phyloP scores from a whole-genome alignment of 2,329 filamentous ascomycete genomes.

The Endoconidiophora laricicola region DNA sequence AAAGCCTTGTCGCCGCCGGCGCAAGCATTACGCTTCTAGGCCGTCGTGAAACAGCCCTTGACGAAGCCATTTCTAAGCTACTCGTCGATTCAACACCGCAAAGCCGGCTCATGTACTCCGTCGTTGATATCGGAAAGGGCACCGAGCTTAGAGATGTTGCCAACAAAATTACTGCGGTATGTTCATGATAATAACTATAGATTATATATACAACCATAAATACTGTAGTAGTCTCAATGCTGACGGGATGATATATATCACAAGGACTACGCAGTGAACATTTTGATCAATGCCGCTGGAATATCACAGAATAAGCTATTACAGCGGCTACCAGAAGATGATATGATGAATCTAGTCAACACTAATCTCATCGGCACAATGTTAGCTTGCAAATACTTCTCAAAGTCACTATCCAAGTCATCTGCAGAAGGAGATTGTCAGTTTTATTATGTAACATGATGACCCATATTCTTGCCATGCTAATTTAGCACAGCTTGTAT shows the following conservation, averaged over 20 bases:
- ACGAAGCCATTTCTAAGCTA: constrained; percentile 23
- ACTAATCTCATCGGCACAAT: constrained; percentile 58
- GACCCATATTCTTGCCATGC: background rate
- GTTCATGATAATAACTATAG: too few relatives aligned
- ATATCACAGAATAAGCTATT: constrained; percentile 50
- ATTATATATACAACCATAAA: too few relatives aligned
- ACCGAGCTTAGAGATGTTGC: constrained; percentile 64
- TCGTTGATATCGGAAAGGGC: constrained; percentile 15
- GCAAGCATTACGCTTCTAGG: constrained; percentile 45
- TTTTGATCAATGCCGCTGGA: constrained; percentile 70
- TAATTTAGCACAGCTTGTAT: constrained; percentile 41
- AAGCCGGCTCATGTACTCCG: background rate
- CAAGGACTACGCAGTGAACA: constrained; percentile 13
- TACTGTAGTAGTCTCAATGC: too few relatives aligned
- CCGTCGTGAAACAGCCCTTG: constrained; percentile 32
- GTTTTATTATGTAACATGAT: background rate
- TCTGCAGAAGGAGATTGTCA: constrained; percentile 10
- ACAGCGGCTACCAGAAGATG: constrained; percentile 31
- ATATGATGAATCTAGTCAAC: constrained; percentile 41
- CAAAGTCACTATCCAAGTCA: constrained; percentile 6
- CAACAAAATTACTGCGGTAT: constrained; percentile 41
- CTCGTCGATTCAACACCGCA: constrained; percentile 11
- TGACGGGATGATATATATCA: constrained; percentile 19
- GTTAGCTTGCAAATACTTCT: constrained; percentile 37
- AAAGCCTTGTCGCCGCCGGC: constrained; percentile 45